Percentiles rank a stretch among this genome's conserved stretches.
Conservation (phyloP, 2,329 filamentous ascomycete genomes). For the Juglanconis oblonga region DNA sequence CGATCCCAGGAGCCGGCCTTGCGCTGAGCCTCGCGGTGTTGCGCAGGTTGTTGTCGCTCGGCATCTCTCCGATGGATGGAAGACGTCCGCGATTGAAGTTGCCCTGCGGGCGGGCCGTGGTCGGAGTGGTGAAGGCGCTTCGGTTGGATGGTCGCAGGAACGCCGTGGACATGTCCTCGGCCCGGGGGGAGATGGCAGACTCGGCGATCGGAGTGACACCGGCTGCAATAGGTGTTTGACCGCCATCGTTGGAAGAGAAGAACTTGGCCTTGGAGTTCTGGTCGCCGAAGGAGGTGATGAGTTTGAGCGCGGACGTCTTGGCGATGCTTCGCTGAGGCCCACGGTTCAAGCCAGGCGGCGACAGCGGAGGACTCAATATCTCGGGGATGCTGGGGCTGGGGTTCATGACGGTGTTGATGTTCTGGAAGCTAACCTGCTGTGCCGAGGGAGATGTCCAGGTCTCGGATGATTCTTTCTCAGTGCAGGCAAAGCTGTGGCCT, state of each 20-base stretch:
- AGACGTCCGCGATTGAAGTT: conserved; percentile 63
- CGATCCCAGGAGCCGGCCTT: conserved; percentile 7
- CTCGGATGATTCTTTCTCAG: conserved; percentile 77
- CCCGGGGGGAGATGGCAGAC: conserved; percentile 70
- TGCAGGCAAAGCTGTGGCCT: conserved; percentile 72
- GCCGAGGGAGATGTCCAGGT: conserved; percentile 86
- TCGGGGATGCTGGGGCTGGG: conserved; percentile 53
- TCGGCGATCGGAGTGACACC: conserved; percentile 88
- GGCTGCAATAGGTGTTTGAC: conserved; percentile 72
- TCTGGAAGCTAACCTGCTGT: conserved; percentile 53
- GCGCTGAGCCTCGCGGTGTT: conserved; percentile 24
- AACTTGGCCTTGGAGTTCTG: conserved; percentile 61
- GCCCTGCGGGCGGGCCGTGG: conserved; percentile 60
- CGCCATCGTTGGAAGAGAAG: conserved; percentile 54
- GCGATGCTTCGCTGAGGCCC: conserved; percentile 63
- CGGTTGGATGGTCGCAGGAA: conserved; percentile 65
- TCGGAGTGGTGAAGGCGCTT: conserved; percentile 67
- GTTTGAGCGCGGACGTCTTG: conserved; percentile 80
- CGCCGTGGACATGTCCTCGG: conserved; percentile 63
- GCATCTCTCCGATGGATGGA: conserved; percentile 73
- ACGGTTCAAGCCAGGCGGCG: conserved; percentile 63
- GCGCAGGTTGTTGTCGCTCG: conserved; percentile 32
- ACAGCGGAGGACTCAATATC: conserved; percentile 68
- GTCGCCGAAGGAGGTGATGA: conserved; percentile 85
- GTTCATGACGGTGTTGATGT: conserved; percentile 29